Base-by-base conservation (phyloP, 768 basidiomycete genomes). In the Suillus subalutaceus region DNA sequence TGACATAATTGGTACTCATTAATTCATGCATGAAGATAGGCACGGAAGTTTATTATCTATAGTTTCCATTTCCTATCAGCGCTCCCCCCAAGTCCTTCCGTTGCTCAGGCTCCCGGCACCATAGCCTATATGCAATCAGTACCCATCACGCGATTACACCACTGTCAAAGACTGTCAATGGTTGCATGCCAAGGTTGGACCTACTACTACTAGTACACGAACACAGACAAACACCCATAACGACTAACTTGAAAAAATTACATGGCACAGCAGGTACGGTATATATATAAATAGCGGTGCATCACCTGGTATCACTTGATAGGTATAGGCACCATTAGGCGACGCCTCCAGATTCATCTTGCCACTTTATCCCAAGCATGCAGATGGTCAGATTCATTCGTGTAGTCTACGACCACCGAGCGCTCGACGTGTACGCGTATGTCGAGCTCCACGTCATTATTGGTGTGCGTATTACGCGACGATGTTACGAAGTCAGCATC, bases 341-440 rank as follows among this genome's bases (percentile, higher is more conserved):
- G 18, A 35, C n/a, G 12, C 37, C 6, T 35, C 37, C 12, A 23
- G 53, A 37, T 37, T 62, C 66, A 68, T 57, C 52, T 65, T 67
- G 61, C 55, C 67, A 40, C 63, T 44, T 60, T 66, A 1, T 56
- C 70, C 30, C 68, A 75, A 26, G 68, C 65, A 26, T 67, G 63
- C 37, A 65, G 68, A 26, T 23, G 23, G 16, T 52, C 48, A 8
- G n/a, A 30, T 13, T 30, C 58, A 32, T 26, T 23, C 23, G 62
- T 32, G 26, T 74, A 76, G 40, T 79, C 74, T 23, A 79, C 66
- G 3, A 64, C 70, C 40, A 77, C 70, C 4, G 71, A 72, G 35
- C 67, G 74, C 37, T 79, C 77, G 3, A 77, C 71, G 20, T 72
- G 65, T 62, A 79, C 75, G 56, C 65, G 73, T 46, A 78, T 74